Conservation (phyloP, 208 protist genomes). For the Crithidia thermophila region DNA sequence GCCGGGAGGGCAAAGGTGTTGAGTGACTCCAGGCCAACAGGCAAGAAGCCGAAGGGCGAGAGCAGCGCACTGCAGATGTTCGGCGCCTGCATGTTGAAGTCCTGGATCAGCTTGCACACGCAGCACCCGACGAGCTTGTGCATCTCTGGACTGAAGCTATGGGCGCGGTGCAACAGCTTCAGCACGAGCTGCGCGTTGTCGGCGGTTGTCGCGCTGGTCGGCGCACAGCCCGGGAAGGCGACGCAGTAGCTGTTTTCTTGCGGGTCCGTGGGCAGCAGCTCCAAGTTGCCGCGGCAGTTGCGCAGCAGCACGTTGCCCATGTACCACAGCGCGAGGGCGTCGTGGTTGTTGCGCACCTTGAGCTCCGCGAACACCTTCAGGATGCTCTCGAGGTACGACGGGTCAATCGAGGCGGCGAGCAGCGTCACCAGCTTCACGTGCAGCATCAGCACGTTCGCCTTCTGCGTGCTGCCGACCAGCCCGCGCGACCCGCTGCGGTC, state of each 20-base stretch:
- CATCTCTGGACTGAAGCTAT: conserved; percentile 84
- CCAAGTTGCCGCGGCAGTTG: conserved; percentile 75
- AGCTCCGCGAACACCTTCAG: conserved; percentile 81
- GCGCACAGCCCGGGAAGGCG: conserved; percentile 79
- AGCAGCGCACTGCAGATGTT: conserved; percentile 83
- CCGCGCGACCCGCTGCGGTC: conserved; percentile 52
- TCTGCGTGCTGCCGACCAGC: conserved; percentile 76
- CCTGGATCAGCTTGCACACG: conserved; percentile 90
- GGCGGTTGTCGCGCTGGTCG: conserved; percentile 65
- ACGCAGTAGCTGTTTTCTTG: conserved; percentile 87
- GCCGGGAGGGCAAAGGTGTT: conserved; percentile 81
- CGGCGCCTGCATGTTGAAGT: conserved; percentile 89
- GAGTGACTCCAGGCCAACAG: conserved; percentile 65
- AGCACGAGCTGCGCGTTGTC: conserved; percentile 90
- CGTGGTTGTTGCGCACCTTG: conserved; percentile 83
- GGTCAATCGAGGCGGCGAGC: conserved; percentile 72
- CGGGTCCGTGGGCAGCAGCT: conserved; percentile 86
- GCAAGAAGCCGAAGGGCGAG: conserved; percentile 78
- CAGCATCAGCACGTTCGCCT: conserved; percentile 88
- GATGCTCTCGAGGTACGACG: conserved; percentile 85
- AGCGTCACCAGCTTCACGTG: conserved; percentile 88
- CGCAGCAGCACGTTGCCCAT: conserved; percentile 88
- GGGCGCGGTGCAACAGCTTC: conserved; percentile 81
- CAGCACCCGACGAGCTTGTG: conserved; percentile 88
- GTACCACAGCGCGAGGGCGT: conserved; percentile 88